Conservation (phyloP, 1,139 yeast genomes). For the Sugiyamaella neomexicana region DNA sequence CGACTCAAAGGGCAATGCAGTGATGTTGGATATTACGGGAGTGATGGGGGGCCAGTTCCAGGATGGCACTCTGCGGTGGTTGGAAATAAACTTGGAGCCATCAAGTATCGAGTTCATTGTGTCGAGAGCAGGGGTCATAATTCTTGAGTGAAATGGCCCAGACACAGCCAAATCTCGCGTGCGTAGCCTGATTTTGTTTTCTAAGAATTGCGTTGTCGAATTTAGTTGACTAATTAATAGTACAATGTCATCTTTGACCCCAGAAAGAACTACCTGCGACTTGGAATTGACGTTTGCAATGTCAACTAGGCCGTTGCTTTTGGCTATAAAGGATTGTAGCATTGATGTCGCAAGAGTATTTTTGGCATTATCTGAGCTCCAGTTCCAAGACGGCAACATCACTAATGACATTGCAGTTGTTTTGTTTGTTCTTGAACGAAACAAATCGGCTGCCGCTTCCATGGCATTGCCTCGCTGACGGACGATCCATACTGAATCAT, state of each 20-base stretch:
- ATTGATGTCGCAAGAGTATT: conserved; percentile 1
- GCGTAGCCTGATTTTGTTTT: conserved; percentile 19
- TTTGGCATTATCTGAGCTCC: not conserved
- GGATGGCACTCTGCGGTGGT: conserved; percentile 6
- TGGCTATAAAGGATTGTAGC: not conserved
- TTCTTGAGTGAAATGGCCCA: conserved; percentile 55
- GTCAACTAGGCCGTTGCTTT: conserved; percentile 25
- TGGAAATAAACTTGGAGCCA: not conserved
- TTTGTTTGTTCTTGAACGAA: conserved; percentile 6
- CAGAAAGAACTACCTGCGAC: conserved; percentile 50
- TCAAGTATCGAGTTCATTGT: conserved; percentile 28
- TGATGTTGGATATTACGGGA: conserved; percentile 38
- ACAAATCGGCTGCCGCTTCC: conserved; percentile 40
- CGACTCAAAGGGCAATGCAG: conserved; percentile 38
- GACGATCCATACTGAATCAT: conserved; percentile 51
- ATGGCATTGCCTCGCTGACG: conserved; percentile 53
- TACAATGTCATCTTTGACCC: conserved; percentile 37
- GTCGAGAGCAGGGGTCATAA: conserved; percentile 45
- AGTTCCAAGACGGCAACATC: conserved; percentile 10
- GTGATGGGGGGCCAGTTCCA: conserved; percentile 33
- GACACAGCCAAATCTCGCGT: conserved; percentile 46
- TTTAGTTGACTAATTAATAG: conserved; percentile 22
- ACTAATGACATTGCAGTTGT: conserved; percentile 18
- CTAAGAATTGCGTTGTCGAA: conserved; percentile 12
- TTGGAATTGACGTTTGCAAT: conserved; percentile 47